These are phyloP conservation scores for Tylopilus vinaceipallidus DNA, from an alignment of 768 basidiomycete species.

Conservation along the genomic window DNA sequence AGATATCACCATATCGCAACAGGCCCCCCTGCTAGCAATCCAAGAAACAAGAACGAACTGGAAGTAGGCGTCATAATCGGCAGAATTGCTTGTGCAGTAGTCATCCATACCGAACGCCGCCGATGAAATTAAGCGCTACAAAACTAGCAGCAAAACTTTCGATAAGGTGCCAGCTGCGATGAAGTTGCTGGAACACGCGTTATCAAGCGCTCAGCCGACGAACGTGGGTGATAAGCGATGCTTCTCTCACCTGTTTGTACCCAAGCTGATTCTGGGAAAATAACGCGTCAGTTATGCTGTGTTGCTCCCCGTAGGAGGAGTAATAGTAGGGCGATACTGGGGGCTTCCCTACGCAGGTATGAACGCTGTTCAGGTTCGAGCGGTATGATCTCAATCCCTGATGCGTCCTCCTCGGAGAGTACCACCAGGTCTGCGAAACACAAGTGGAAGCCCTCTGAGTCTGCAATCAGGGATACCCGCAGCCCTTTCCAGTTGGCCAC, in stretches of 20 bases:
- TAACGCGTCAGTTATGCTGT: conserved; percentile 49
- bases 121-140: conserved; percentile 88
- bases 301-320: conserved; percentile 40
- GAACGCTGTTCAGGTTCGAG: conserved; percentile 96
- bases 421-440: conserved; percentile 8
- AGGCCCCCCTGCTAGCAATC: conserved; percentile 82
- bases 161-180: conserved; percentile 78
- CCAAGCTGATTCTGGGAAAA: conserved; percentile 63
- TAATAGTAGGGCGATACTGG: conserved; percentile 56
- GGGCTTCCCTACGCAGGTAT: conserved; percentile 99
- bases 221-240: background rate
- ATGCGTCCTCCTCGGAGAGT: conserved; percentile 30
- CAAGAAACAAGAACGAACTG: conserved; percentile 78
- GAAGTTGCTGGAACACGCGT: conserved; percentile 59
- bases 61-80: background rate
- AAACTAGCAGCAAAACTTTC: conserved; percentile 90
- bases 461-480: conserved; percentile 77
- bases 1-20: conserved; percentile 70
- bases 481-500: conserved; percentile 75
- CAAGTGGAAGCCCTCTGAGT: conserved; percentile 16
- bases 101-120: conserved; percentile 64
- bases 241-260: conserved; percentile 64
- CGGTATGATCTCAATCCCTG: conserved; percentile 95
- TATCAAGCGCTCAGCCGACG: conserved; percentile 1
- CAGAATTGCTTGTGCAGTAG: background rate